These are phyloP conservation scores for Prunus yedoensis DNA, from an alignment of 331 rosid genomes.

Conservation along the genomic window DNA sequence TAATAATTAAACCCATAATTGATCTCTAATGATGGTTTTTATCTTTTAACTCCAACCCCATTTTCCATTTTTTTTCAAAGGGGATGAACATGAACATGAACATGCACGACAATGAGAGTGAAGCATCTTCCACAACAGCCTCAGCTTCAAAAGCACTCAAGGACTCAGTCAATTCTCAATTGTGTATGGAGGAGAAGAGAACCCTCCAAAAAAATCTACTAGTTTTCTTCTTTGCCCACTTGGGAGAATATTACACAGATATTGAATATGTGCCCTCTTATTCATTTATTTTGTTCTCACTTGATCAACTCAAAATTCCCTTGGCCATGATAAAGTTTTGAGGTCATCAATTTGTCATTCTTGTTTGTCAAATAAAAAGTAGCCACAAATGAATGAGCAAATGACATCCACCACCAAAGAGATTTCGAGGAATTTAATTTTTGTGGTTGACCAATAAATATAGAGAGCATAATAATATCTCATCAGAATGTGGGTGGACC, in stretches of 20 bases:
- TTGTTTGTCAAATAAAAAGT: neutral
- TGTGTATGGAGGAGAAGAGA: neutral
- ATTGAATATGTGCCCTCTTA: neutral
- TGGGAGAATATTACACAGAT: neutral
- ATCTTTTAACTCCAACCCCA: neutral
- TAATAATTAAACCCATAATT: too few species aligned
- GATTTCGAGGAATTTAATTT: neutral
- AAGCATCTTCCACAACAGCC: slow-evolving; percentile 15
- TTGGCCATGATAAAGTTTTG: neutral
- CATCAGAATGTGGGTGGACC: slow-evolving; percentile 5
- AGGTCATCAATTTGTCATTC: neutral
- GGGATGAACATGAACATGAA: neutral
- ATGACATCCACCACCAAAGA: neutral
- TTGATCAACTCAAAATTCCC: neutral
- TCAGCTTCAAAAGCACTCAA: slow-evolving; percentile 6
- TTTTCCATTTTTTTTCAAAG: neutral
- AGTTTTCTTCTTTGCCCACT: neutral
- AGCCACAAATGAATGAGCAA: neutral
- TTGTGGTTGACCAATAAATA: neutral
- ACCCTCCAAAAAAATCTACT: neutral
- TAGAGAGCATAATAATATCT: neutral
- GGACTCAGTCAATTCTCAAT: neutral
- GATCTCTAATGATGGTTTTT: too few species aligned
- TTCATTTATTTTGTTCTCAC: neutral
- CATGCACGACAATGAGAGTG: neutral